phyloP scores from a whole-genome alignment of 345 rosid species.

The Ceriops zippeliana region DNA sequence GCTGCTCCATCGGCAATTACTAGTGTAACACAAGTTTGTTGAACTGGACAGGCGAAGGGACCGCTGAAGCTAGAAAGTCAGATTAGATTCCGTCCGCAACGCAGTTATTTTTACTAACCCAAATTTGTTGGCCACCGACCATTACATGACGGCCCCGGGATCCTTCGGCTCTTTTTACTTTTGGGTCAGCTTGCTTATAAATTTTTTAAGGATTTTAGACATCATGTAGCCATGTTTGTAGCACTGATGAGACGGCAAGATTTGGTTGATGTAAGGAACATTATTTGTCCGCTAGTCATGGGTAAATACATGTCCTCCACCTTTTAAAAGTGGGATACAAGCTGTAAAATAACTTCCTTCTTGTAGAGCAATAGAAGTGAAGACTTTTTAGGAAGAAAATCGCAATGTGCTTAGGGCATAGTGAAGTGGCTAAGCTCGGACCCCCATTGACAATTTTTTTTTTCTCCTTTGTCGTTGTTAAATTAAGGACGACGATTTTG shows the following conservation, averaged over 20 bases:
- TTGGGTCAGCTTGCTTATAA: too few species aligned
- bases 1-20: background rate
- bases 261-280: background rate
- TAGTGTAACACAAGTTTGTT: background rate
- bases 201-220: too few species aligned
- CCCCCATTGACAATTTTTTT: too few species aligned
- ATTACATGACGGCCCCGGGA: too few species aligned
- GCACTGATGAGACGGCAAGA: background rate
- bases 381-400: background rate
- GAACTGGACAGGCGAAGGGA: background rate
- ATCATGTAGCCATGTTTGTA: too few species aligned
- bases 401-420: background rate
- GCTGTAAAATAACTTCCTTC: background rate
- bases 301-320: constrained; percentile 3
- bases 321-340: constrained; percentile 1
- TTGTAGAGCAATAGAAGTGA: background rate
- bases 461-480: too few species aligned
- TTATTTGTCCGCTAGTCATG: constrained; percentile 25
- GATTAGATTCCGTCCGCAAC: background rate
- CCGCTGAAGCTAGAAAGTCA: background rate
- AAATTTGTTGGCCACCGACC: background rate
- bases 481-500: too few species aligned
- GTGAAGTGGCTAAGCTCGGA: too few species aligned
- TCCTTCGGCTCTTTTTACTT: too few species aligned
- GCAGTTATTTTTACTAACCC: background rate